Evolutionary conservation across 306 rosid genomes (phyloP), one percentile per base, ranked within the genome.

Genomic region (Cajanus cajan): DNA sequence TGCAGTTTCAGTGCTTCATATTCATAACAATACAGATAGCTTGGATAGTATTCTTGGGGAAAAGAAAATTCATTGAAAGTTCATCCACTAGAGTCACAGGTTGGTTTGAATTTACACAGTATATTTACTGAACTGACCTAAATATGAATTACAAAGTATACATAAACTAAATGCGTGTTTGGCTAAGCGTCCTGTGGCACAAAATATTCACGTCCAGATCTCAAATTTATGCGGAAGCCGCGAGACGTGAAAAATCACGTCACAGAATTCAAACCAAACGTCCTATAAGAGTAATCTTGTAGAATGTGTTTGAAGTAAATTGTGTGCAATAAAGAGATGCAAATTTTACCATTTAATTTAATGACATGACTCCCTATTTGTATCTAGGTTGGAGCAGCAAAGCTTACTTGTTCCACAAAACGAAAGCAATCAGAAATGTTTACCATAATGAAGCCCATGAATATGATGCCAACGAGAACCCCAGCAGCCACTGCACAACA

Each of bases 401-500:
- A 83, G 21, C 74, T 44, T 13, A 43, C 61, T 25, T 64, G 57
- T 5, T 76, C 78, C 25, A 36, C 81, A 55, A 12, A 22, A 57
- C 47, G 33, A 81, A 86, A 86, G 65, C 86, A 79, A 33, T 63
- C 76, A 65, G 79, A 78, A 33, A 82, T n/a, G 66, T 41, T 68
- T 11, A 77, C 50, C 80, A 87, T 69, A 16, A 74, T 62, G 63
- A 79, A 80, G 1, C 77, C 79, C 87, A 85, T 84, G 22, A 89
- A 67, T 62, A 69, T 43, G 81, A 88, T 80, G 0, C 93, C 93
- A 69, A 89, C 31, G 19, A 80, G 61, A 62, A 82, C n/a, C 43
- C 95, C 93, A 43, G 43, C 31, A 37, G 70, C 72, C 84, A 85
- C 1, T 50, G 82, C 89, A 84, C 85, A 58, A 69, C 84, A 85